phyloP scores from a whole-genome alignment of 345 rosid genomes.

The Eucalyptus pumila region DNA sequence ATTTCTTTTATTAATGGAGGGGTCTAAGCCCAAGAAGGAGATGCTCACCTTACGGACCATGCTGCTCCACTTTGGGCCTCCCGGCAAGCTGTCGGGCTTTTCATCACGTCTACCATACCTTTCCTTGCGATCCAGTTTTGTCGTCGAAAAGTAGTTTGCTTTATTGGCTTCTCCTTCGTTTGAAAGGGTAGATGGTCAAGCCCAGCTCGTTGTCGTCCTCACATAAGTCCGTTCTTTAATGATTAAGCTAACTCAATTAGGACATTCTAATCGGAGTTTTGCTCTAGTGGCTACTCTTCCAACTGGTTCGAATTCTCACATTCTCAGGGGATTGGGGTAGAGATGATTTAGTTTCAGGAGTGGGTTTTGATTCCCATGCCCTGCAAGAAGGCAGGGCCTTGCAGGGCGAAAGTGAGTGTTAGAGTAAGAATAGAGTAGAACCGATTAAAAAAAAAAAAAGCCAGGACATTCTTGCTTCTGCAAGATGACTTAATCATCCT shows the following conservation, averaged over 20 bases:
- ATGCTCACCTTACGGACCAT: neutral
- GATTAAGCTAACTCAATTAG: neutral
- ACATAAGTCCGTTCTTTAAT: neutral
- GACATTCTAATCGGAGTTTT: no score
- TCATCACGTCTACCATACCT: neutral
- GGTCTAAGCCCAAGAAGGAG: neutral
- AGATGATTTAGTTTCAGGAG: no score
- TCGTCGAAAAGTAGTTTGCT: neutral
- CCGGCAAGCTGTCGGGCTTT: neutral
- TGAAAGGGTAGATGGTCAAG: neutral
- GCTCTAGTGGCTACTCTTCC: no score
- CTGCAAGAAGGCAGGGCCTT: no score
- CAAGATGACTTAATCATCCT: neutral
- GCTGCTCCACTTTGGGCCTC: neutral
- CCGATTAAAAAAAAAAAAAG: no score
- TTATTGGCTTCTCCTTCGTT: neutral
- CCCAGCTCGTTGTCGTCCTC: neutral
- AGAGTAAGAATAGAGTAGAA: no score
- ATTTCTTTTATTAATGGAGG: neutral
- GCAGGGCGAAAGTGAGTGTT: no score
- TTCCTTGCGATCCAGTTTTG: neutral
- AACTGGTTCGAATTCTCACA: no score
- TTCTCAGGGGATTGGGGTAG: no score
- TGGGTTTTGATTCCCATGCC: no score
- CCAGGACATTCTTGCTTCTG: neutral